Percentiles rank a stretch among this genome's conserved stretches.
Conservation (phyloP, 192 early-diverging fungal genomes). For the Phycomyces blakesleeanus region DNA sequence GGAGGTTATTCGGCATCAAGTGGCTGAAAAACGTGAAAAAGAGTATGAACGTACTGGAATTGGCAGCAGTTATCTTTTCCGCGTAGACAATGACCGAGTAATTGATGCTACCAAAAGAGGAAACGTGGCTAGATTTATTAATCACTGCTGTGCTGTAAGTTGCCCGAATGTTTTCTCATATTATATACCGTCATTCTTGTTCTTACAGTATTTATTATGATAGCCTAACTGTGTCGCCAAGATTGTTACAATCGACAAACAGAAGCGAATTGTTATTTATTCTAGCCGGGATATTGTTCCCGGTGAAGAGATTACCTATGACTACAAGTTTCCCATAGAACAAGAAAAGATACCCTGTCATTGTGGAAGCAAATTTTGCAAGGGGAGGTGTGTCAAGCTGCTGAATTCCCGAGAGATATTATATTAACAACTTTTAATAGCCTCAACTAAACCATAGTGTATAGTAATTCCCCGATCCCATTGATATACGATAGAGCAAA, state of each 20-base stretch:
- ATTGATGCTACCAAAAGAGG: conserved; percentile 97
- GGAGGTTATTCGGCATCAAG: conserved; percentile 86
- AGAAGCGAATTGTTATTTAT: conserved; percentile 96
- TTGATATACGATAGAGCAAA: too few relatives aligned
- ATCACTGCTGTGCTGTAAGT: conserved; percentile 92
- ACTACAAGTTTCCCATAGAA: conserved; percentile 95
- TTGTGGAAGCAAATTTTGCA: conserved; percentile 82
- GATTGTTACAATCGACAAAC: conserved; percentile 84
- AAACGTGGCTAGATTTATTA: conserved; percentile 96
- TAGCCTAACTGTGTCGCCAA: conserved; percentile 98
- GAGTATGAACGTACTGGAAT: conserved; percentile 93
- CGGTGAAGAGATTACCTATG: conserved; percentile 97
- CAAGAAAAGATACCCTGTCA: conserved; percentile 96
- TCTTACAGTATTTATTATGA: not conserved
- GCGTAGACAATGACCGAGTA: conserved; percentile 91
- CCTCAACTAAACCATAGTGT: not conserved
- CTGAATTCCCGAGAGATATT: not conserved
- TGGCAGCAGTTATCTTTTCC: conserved; percentile 92
- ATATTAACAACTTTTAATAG: not conserved
- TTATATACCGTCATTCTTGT: too few relatives aligned
- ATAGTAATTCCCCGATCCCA: too few relatives aligned
- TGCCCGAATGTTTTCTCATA: not conserved
- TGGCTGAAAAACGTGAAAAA: conserved; percentile 93
- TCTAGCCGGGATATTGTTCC: conserved; percentile 89
- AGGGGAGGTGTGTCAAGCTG: conserved; percentile 63